phyloP scores from a whole-genome alignment of 2,329 filamentous ascomycete genomes.

The Xylaria hypoxylon region DNA sequence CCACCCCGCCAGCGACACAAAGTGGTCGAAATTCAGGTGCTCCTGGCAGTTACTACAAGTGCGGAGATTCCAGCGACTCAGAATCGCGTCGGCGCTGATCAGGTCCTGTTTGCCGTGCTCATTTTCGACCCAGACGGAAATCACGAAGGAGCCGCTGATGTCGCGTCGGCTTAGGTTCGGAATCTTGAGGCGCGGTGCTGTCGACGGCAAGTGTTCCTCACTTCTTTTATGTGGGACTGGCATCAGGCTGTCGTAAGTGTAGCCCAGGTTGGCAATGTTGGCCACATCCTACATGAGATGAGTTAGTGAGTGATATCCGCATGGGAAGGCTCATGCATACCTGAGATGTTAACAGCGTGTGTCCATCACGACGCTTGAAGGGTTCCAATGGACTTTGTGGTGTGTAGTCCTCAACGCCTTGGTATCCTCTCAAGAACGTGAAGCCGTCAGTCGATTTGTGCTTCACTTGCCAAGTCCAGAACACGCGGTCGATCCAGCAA shows the following conservation, averaged over 20 bases:
- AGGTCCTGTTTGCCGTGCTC: constrained; percentile 8
- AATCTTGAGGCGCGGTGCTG: constrained; percentile 15
- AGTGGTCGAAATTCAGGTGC: constrained; percentile 19
- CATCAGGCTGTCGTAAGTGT: constrained; percentile 12
- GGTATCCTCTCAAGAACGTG: constrained; percentile 13
- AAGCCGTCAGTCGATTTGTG: constrained; percentile 8
- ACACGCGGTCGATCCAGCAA: constrained; percentile 22
- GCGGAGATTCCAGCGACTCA: constrained; percentile 22
- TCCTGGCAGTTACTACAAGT: constrained; percentile 21
- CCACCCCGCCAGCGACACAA: constrained; percentile 22
- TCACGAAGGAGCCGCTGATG: constrained; percentile 20
- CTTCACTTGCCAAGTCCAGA: constrained; percentile 26
- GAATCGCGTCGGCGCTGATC: constrained; percentile 18
- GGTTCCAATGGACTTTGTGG: constrained; percentile 23
- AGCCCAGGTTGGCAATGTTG: constrained; percentile 21
- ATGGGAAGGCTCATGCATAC: neutral
- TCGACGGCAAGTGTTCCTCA: neutral
- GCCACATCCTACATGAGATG: constrained; percentile 8
- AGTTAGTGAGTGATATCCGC: neutral
- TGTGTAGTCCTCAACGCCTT: constrained; percentile 21
- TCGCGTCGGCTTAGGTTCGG: constrained; percentile 17
- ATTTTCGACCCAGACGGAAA: constrained; percentile 13
- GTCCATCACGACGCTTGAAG: constrained; percentile 9
- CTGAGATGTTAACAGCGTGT: constrained; percentile 15
- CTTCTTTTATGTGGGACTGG: neutral